Conservation (phyloP, 371 early-diverging fungal genomes). For the Sporodiniella umbellata region DNA sequence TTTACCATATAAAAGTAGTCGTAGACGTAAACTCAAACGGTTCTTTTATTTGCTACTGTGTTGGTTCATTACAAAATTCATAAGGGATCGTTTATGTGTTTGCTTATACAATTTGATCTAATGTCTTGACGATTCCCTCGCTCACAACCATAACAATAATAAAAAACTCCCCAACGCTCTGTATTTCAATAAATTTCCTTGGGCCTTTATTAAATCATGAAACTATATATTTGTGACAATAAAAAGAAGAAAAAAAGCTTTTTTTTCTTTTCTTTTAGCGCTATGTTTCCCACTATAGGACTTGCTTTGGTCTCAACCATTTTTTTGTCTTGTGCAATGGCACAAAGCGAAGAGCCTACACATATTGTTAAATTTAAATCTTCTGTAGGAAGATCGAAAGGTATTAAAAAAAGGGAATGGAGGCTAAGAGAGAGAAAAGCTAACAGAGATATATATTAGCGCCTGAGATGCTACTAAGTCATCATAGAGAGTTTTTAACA, state of each 20-base stretch:
- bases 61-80: no score
- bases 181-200: not conserved
- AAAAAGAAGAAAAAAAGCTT: not conserved
- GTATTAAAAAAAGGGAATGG: not conserved
- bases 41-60: no score
- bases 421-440: not conserved
- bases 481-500: constrained; percentile 15
- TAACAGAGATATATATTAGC: not conserved
- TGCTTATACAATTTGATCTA: no score
- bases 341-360: constrained; percentile 17
- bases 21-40: no score
- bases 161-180: no score
- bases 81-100: no score
- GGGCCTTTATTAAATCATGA: constrained; percentile 1
- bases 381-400: constrained; percentile 1
- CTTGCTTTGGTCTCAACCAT: not conserved
- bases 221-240: not conserved
- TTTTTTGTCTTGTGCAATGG: not conserved
- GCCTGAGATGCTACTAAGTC: constrained; percentile 4
- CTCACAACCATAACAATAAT: no score
- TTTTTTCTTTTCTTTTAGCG: not conserved
- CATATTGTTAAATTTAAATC: constrained; percentile 23
- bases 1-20: no score
- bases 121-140: no score
- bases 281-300: not conserved